Percentiles rank a stretch among this genome's conserved stretches.
Conservation (phyloP, 2,329 filamentous ascomycete genomes). For the Didymella glomerata region DNA sequence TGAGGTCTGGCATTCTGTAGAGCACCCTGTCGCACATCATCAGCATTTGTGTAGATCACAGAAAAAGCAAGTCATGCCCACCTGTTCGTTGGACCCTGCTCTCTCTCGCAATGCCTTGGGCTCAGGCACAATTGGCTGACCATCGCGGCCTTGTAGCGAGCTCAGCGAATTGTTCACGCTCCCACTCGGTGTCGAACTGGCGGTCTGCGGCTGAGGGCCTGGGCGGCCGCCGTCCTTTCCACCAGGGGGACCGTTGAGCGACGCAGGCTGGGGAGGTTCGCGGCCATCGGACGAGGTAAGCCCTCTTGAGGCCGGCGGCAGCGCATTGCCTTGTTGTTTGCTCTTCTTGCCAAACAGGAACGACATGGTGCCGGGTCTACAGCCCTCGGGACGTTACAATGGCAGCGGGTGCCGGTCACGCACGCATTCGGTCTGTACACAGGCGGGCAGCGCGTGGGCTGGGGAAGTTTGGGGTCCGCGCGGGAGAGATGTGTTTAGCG, state of each 20-base stretch:
- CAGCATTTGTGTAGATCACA: constrained; percentile 15
- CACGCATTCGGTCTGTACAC: constrained; percentile 43
- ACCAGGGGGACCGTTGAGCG: constrained; percentile 44
- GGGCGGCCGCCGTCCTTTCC: constrained; percentile 46
- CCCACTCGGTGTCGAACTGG: constrained; percentile 77
- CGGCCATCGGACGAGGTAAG: constrained; percentile 64
- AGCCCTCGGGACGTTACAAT: constrained; percentile 31
- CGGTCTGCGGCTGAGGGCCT: constrained; percentile 40
- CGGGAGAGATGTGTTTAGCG: constrained; percentile 6
- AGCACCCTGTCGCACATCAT: constrained; percentile 12
- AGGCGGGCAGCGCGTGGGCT: constrained; percentile 20
- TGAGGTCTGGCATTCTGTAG: constrained; percentile 38
- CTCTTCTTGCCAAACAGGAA: constrained; percentile 62
- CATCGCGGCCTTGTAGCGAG: constrained; percentile 66
- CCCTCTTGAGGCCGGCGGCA: constrained; percentile 65
- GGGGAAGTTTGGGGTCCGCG: background rate
- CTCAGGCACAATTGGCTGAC: constrained; percentile 66
- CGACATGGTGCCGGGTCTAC: constrained; percentile 54
- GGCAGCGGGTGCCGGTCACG: constrained; percentile 36
- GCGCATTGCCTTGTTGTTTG: constrained; percentile 52
- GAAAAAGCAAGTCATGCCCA: constrained; percentile 40
- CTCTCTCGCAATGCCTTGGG: constrained; percentile 67
- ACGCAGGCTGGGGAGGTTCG: constrained; percentile 51
- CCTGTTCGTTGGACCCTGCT: constrained; percentile 64
- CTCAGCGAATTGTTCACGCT: constrained; percentile 73